A percentile compares a stretch with the other conserved stretches of the same genome.
Evolutionary conservation across 768 basidiomycete species (phyloP).

Genomic region (Trametes cinnabarina): DNA sequence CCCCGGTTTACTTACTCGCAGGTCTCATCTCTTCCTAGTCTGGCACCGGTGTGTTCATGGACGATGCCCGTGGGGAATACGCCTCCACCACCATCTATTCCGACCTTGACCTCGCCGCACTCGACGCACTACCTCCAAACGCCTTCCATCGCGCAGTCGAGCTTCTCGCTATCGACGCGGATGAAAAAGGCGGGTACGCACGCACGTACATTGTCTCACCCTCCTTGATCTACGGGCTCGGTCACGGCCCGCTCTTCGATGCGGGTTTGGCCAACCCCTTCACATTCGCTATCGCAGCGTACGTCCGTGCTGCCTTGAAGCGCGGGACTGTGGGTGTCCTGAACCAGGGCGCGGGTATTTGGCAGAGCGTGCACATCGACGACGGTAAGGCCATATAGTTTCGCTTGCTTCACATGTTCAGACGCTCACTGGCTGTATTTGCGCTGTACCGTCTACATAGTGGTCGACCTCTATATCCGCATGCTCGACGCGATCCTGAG

Average conservation of each 20-base stretch:
- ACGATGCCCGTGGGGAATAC: constrained; percentile 39
- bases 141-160: constrained; percentile 53
- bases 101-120: constrained; percentile 45
- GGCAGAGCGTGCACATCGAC: constrained; percentile 53
- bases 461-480: not conserved
- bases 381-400: constrained; percentile 6
- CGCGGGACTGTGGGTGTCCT: constrained; percentile 51
- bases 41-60: constrained; percentile 35
- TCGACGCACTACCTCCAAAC: constrained; percentile 44
- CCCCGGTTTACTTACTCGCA: too few relatives aligned
- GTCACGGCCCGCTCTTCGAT: constrained; percentile 54
- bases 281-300: constrained; percentile 47
- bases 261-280: constrained; percentile 49
- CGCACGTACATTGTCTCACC: constrained; percentile 52
- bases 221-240: constrained; percentile 55
- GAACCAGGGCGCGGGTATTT: constrained; percentile 54
- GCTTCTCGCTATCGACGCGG: constrained; percentile 44
- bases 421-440: not conserved
- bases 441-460: too few relatives aligned
- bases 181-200: constrained; percentile 51
- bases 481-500: constrained; percentile 34
- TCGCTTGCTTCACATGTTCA: not conserved
- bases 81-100: constrained; percentile 42
- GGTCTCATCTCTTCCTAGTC: constrained; percentile 10
- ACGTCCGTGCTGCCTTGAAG: constrained; percentile 43